Percentiles rank a stretch among this genome's conserved stretches.
Evolutionary conservation across 805 yeast genomes (phyloP).

Genomic region (Kockiozyma suomiensis): DNA sequence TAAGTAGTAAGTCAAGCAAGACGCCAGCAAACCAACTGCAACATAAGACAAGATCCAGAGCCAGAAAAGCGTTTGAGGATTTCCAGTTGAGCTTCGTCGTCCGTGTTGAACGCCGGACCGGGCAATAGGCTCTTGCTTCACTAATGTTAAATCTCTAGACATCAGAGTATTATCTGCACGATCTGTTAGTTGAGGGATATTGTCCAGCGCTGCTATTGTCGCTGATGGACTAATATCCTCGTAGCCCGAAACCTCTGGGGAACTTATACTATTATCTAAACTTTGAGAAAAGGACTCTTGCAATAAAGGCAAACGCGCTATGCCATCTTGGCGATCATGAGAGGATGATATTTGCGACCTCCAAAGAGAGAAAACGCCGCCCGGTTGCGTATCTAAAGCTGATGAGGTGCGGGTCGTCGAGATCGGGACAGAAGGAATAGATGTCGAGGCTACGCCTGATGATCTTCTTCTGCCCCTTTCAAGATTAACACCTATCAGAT

Average conservation of each 20-base stretch:
- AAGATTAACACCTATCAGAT: slow-evolving; percentile 35
- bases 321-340: neutral
- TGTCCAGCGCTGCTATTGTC: neutral
- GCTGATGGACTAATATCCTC: neutral
- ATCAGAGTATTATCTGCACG: neutral
- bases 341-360: slow-evolving; percentile 3
- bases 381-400: neutral
- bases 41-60: slow-evolving; percentile 8
- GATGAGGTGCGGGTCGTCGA: neutral
- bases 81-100: neutral
- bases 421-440: neutral
- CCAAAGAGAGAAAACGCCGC: slow-evolving; percentile 11
- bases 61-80: neutral
- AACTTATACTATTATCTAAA: neutral
- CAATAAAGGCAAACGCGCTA: neutral
- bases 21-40: slow-evolving; percentile 7
- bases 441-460: neutral
- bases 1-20: slow-evolving; percentile 8
- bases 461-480: slow-evolving; percentile 10
- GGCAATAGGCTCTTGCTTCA: neutral
- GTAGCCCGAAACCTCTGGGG: neutral
- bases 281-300: neutral
- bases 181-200: neutral
- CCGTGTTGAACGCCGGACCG: neutral
- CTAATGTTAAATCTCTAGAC: neutral